A percentile compares a stretch with the other conserved stretches of the same genome.
Evolutionary conservation across 1,284 basidiomycete genomes (phyloP).

Genomic region (Ceratobasidium sp.): DNA sequence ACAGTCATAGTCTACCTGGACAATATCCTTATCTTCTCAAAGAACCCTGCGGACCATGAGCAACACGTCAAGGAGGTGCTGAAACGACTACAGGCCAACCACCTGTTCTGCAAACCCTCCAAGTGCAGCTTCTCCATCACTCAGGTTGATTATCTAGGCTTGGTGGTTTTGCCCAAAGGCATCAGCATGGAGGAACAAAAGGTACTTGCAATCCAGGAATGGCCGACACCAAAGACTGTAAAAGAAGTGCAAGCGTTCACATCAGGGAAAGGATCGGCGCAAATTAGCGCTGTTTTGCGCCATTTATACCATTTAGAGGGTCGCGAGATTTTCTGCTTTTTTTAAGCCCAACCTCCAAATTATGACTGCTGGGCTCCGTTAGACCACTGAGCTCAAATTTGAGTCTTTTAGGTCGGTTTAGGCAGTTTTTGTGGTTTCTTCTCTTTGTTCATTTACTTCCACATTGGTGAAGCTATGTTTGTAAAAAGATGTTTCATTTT

Average conservation of each 20-base stretch:
- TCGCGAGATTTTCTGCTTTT: too few relatives aligned
- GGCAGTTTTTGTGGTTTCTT: too few relatives aligned
- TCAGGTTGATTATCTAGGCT: neutral
- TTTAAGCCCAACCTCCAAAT: too few relatives aligned
- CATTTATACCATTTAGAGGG: too few relatives aligned
- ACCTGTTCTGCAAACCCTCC: conserved; percentile 6
- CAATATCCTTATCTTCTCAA: conserved; percentile 8
- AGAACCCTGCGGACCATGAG: neutral
- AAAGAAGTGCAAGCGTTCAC: conserved; percentile 50
- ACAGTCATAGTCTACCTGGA: conserved; percentile 8
- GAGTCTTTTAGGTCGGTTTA: too few relatives aligned
- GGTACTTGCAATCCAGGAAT: conserved; percentile 49
- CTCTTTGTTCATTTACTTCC: too few relatives aligned
- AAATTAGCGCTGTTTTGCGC: too few relatives aligned
- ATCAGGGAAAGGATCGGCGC: too few relatives aligned
- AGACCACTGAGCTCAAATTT: too few relatives aligned
- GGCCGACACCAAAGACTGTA: conserved; percentile 50
- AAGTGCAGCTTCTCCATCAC: conserved; percentile 15
- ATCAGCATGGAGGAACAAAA: conserved; percentile 50
- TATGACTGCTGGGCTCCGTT: too few relatives aligned
- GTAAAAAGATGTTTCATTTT: too few relatives aligned
- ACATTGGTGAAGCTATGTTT: too few relatives aligned
- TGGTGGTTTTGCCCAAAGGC: neutral
- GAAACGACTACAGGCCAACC: neutral
- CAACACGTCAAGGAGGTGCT: conserved; percentile 12